Percentiles rank a stretch among this genome's conserved stretches.
Evolutionary conservation across 140 eudicot genomes (phyloP).

Genomic region (Flaveria floridana): DNA sequence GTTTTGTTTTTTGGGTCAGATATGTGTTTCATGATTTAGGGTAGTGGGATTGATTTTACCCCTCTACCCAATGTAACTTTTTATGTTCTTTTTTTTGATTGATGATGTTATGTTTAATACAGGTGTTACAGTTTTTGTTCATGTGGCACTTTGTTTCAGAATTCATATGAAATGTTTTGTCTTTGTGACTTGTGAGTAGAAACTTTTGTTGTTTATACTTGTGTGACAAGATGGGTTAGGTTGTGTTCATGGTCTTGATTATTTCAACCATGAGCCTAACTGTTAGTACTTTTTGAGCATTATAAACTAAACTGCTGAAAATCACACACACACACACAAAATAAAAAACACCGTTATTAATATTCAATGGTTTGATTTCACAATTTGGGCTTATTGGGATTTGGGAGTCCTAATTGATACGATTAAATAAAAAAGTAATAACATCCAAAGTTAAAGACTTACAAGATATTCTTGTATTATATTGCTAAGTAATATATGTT

Average conservation of each 20-base stretch:
- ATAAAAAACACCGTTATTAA: too few relatives aligned
- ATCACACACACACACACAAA: too few relatives aligned
- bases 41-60: slow-evolving; percentile 20
- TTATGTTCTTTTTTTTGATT: slow-evolving; percentile 18
- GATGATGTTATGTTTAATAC: slow-evolving; percentile 36
- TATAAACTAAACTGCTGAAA: too few relatives aligned
- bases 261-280: too few relatives aligned
- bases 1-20: slow-evolving; percentile 18
- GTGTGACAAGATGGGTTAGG: not conserved
- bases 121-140: slow-evolving; percentile 39
- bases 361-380: too few relatives aligned
- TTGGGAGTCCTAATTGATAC: too few relatives aligned
- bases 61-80: slow-evolving; percentile 31
- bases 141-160: slow-evolving; percentile 33
- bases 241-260: not conserved
- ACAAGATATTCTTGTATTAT: too few relatives aligned
- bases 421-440: too few relatives aligned
- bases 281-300: too few relatives aligned
- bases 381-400: too few relatives aligned
- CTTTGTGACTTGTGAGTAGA: slow-evolving; percentile 23
- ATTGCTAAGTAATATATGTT: too few relatives aligned
- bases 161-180: slow-evolving; percentile 3
- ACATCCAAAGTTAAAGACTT: too few relatives aligned
- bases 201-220: not conserved
- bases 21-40: slow-evolving; percentile 35